These are phyloP conservation scores for Draba incana DNA, from an alignment of 345 rosid species.

Conservation along the genomic window DNA sequence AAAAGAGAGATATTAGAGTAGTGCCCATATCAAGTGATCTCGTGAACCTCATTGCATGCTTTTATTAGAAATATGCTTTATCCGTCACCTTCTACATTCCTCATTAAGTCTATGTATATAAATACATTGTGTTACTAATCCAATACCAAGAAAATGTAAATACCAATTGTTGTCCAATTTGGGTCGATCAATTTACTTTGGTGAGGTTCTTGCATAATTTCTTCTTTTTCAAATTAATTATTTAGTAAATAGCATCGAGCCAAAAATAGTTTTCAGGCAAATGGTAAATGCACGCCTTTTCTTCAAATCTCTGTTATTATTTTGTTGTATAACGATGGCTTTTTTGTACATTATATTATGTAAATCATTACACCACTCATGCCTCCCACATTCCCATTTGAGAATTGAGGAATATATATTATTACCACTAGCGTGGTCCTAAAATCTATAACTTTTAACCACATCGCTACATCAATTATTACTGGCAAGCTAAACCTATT, in stretches of 20 bases:
- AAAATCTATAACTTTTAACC: slow-evolving; percentile 29
- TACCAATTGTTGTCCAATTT: not conserved
- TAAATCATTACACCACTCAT: slow-evolving; percentile 46
- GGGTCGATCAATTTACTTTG: slow-evolving; percentile 10
- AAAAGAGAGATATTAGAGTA: slow-evolving; percentile 29
- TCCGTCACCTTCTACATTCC: slow-evolving; percentile 42
- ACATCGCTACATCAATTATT: slow-evolving; percentile 38
- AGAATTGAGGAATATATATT: slow-evolving; percentile 20
- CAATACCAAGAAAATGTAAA: not conserved
- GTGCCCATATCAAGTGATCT: slow-evolving; percentile 41
- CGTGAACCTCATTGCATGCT: slow-evolving; percentile 47
- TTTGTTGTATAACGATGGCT: slow-evolving; percentile 15
- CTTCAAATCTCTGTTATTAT: slow-evolving; percentile 7
- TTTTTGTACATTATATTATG: slow-evolving; percentile 25
- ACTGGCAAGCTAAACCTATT: slow-evolving; percentile 38
- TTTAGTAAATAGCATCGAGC: slow-evolving; percentile 7
- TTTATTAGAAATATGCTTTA: slow-evolving; percentile 47
- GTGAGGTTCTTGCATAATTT: slow-evolving; percentile 3
- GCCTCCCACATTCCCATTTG: slow-evolving; percentile 41
- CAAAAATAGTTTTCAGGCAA: slow-evolving; percentile 4
- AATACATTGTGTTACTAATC: not conserved
- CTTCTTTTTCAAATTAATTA: too few relatives aligned
- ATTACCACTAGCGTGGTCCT: slow-evolving; percentile 44
- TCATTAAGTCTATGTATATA: slow-evolving; percentile 9
- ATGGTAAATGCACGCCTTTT: slow-evolving; percentile 23